Percentiles rank a stretch among this genome's conserved stretches.
phyloP scores from a whole-genome alignment of 805 yeast genomes.

The Candida palmyrensis region DNA sequence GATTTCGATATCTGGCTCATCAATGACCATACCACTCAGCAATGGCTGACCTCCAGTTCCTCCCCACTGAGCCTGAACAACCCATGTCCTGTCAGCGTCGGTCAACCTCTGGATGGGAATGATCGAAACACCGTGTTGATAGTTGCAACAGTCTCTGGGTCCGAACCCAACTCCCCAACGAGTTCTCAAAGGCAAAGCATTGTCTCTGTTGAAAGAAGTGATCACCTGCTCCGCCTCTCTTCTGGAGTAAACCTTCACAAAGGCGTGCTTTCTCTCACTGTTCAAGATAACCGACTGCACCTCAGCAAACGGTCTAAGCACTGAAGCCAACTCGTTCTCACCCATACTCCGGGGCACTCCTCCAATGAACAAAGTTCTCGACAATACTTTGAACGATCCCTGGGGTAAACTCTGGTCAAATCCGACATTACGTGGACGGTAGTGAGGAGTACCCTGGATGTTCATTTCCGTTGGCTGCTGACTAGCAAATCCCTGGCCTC shows the following conservation, averaged over 20 bases:
- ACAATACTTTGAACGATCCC: constrained; percentile 74
- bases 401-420: constrained; percentile 69
- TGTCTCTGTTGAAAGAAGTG: constrained; percentile 64
- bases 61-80: constrained; percentile 89
- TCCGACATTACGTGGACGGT: constrained; percentile 67
- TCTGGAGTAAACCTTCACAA: constrained; percentile 89
- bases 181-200: constrained; percentile 64
- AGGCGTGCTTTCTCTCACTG: constrained; percentile 89
- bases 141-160: constrained; percentile 97
- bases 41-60: constrained; percentile 90
- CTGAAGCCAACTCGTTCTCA: constrained; percentile 63
- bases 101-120: constrained; percentile 86
- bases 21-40: constrained; percentile 74
- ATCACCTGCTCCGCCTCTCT: constrained; percentile 85
- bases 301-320: constrained; percentile 80
- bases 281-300: constrained; percentile 89
- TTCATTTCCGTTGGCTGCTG: constrained; percentile 53
- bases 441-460: constrained; percentile 68
- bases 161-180: constrained; percentile 99
- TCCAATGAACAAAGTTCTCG: constrained; percentile 91
- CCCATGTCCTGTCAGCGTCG: constrained; percentile 92
- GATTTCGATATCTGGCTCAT: constrained; percentile 96
- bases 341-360: constrained; percentile 85
- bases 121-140: constrained; percentile 81
- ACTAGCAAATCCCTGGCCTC: constrained; percentile 8